These are phyloP conservation scores for Alternaria sp. DNA, from an alignment of 2,329 filamentous ascomycete genomes.

Conservation along the genomic window DNA sequence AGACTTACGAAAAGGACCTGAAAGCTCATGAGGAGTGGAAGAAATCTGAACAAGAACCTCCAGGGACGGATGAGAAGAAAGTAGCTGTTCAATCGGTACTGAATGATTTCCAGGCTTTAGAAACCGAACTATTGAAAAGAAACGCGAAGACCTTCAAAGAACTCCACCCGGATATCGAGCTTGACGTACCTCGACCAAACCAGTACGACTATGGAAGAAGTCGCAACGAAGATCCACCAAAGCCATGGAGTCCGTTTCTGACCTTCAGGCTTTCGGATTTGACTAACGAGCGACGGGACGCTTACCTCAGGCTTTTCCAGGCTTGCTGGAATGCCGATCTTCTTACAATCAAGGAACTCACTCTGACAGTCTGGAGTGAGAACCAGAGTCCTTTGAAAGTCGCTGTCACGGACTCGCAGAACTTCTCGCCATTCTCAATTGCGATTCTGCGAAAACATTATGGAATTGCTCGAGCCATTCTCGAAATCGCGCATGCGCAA, in stretches of 20 bases:
- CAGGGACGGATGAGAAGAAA: slow-evolving; percentile 61
- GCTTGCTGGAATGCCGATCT: slow-evolving; percentile 77
- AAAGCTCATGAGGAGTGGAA: slow-evolving; percentile 39
- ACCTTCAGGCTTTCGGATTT: slow-evolving; percentile 60
- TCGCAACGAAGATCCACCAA: slow-evolving; percentile 16
- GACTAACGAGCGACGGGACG: slow-evolving; percentile 63
- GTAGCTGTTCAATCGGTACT: slow-evolving; percentile 63
- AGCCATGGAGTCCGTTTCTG: slow-evolving; percentile 22
- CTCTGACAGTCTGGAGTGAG: slow-evolving; percentile 66
- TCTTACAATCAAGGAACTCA: slow-evolving; percentile 70
- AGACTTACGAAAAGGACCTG: slow-evolving; percentile 48
- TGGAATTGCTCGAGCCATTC: slow-evolving; percentile 68
- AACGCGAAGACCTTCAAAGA: slow-evolving; percentile 74
- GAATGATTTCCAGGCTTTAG: slow-evolving; percentile 63
- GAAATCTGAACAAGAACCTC: slow-evolving; percentile 24
- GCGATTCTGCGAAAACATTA: slow-evolving; percentile 72
- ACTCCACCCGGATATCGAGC: slow-evolving; percentile 60
- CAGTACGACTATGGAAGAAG: not conserved
- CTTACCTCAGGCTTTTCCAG: slow-evolving; percentile 74
- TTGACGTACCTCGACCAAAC: not conserved
- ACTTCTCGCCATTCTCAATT: slow-evolving; percentile 71
- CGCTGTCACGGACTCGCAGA: slow-evolving; percentile 62
- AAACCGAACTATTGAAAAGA: slow-evolving; percentile 62
- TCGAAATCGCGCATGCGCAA: slow-evolving; percentile 75
- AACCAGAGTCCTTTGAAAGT: slow-evolving; percentile 66